Conservation (phyloP, 1,284 basidiomycete genomes). For the Sanghuangporus sanghuang region DNA sequence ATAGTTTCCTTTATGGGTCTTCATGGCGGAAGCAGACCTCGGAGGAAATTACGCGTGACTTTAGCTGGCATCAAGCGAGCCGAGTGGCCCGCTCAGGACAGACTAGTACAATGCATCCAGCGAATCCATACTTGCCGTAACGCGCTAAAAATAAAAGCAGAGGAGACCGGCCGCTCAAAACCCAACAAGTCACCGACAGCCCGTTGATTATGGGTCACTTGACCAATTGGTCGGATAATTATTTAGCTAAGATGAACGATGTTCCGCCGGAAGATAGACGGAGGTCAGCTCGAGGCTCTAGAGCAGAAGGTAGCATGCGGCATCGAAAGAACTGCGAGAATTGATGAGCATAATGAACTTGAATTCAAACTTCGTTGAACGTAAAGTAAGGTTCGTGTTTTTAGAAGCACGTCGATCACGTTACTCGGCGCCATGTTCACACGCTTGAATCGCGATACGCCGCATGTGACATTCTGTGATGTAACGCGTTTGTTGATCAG, state of each 20-base stretch:
- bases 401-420: no score
- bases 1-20: neutral
- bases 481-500: no score
- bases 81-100: neutral
- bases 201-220: neutral
- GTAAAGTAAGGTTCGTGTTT: no score
- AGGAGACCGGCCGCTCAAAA: neutral
- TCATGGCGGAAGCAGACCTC: neutral
- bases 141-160: neutral
- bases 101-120: neutral
- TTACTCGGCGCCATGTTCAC: no score
- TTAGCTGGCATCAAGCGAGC: neutral
- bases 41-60: neutral
- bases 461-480: no score
- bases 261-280: neutral
- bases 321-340: neutral
- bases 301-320: neutral
- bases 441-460: no score
- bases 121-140: neutral
- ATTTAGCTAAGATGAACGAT: neutral
- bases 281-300: neutral
- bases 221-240: neutral
- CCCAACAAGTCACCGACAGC: neutral
- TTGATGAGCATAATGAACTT: no score
- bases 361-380: no score